Evolutionary conservation across 768 basidiomycete genomes (phyloP).

Genomic region (Tylopilus balloui): DNA sequence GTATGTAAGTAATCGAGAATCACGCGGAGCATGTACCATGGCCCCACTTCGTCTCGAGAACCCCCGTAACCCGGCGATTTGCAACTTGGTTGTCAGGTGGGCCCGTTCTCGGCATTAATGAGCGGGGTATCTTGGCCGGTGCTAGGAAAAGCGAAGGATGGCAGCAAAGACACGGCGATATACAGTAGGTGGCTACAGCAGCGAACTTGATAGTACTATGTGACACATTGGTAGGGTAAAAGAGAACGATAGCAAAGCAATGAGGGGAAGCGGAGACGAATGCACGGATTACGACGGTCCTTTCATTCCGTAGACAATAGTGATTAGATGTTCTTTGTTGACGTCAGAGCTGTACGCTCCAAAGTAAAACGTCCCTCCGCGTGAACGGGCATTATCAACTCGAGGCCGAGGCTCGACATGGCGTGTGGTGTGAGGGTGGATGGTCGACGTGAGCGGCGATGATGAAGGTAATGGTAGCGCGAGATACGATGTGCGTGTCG

Average conservation of each 20-base stretch:
- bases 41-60: neutral
- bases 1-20: conserved; percentile 2
- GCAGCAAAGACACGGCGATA: neutral
- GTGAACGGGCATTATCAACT: conserved; percentile 5
- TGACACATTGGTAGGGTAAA: conserved; percentile 3
- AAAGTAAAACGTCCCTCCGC: conserved; percentile 1
- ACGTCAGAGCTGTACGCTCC: conserved; percentile 1
- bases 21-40: too few relatives aligned
- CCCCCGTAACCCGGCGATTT: conserved; percentile 2
- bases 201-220: neutral
- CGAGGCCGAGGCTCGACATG: conserved; percentile 4
- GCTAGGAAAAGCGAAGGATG: neutral
- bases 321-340: conserved; percentile 16
- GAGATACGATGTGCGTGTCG: conserved; percentile 1
- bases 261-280: conserved; percentile 4
- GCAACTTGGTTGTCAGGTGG: neutral
- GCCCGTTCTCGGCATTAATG: neutral
- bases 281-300: conserved; percentile 14
- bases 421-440: neutral
- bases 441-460: neutral
- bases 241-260: conserved; percentile 1
- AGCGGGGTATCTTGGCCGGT: neutral
- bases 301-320: conserved; percentile 17
- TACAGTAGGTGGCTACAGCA: conserved; percentile 18
- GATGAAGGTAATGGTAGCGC: neutral